A percentile compares a stretch with the other conserved stretches of the same genome.
These are phyloP conservation scores for Stemphylium beticola DNA, from an alignment of 2,329 filamentous ascomycete genomes.

Conservation along the genomic window DNA sequence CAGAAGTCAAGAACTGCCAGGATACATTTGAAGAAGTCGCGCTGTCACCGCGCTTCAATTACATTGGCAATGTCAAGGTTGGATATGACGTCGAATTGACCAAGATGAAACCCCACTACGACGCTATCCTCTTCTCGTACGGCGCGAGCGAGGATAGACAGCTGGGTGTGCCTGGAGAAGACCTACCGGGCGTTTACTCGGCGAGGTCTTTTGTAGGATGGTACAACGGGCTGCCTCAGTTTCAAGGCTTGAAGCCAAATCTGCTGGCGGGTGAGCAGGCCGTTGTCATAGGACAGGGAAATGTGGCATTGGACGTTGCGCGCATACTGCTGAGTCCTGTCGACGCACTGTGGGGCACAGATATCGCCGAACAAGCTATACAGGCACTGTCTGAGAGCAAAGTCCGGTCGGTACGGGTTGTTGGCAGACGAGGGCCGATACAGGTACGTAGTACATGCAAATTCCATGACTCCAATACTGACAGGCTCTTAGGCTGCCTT, in stretches of 20 bases:
- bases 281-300: conserved; percentile 90
- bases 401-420: conserved; percentile 81
- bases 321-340: conserved; percentile 82
- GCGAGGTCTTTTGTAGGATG: conserved; percentile 94
- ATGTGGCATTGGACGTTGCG: conserved; percentile 93
- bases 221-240: conserved; percentile 95
- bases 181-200: conserved; percentile 78
- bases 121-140: conserved; percentile 91
- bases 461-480: not conserved
- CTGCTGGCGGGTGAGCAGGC: conserved; percentile 79
- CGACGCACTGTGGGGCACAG: conserved; percentile 76
- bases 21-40: conserved; percentile 93
- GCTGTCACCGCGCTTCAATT: conserved; percentile 80
- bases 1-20: conserved; percentile 98
- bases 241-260: conserved; percentile 73
- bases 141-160: conserved; percentile 84
- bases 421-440: conserved; percentile 86
- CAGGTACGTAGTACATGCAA: conserved; percentile 62
- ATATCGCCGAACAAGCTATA: conserved; percentile 86
- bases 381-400: conserved; percentile 73
- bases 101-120: conserved; percentile 79
- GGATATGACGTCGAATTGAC: conserved; percentile 72
- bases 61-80: conserved; percentile 86
- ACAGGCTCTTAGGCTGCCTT: conserved; percentile 72
- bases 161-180: conserved; percentile 81